A percentile compares a stretch with the other conserved stretches of the same genome.
phyloP scores from a whole-genome alignment of 805 yeast genomes.

The Hanseniaspora osmophila region DNA sequence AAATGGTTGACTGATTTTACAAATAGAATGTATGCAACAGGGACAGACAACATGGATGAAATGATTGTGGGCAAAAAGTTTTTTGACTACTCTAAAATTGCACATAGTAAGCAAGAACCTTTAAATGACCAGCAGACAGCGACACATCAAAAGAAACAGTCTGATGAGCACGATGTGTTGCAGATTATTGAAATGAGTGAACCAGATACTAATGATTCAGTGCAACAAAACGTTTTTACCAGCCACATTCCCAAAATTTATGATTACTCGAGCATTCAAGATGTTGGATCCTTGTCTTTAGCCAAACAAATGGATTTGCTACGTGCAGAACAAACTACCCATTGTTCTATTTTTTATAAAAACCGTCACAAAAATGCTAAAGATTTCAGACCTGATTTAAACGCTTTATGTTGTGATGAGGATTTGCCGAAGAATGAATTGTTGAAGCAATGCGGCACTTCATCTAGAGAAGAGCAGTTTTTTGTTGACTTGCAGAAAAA shows the following conservation, averaged over 20 bases:
- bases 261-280: constrained; percentile 6
- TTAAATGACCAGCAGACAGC: too few relatives aligned
- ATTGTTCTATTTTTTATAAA: constrained; percentile 18
- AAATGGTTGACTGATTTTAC: neutral
- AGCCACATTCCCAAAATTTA: neutral
- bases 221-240: neutral
- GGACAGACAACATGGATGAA: too few relatives aligned
- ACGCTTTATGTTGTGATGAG: constrained; percentile 14
- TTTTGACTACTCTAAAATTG: too few relatives aligned
- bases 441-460: neutral
- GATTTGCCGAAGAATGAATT: neutral
- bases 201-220: neutral
- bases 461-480: neutral
- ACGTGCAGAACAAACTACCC: constrained; percentile 18
- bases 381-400: constrained; percentile 17
- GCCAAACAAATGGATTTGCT: constrained; percentile 11
- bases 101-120: too few relatives aligned
- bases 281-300: constrained; percentile 14
- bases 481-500: neutral
- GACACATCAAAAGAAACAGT: too few relatives aligned
- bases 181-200: neutral
- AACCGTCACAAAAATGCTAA: constrained; percentile 7
- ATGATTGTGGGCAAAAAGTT: too few relatives aligned
- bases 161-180: too few relatives aligned
- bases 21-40: too few relatives aligned